Evolutionary conservation across 140 eudicot species (phyloP).

Genomic region (Senecio squalidus): DNA sequence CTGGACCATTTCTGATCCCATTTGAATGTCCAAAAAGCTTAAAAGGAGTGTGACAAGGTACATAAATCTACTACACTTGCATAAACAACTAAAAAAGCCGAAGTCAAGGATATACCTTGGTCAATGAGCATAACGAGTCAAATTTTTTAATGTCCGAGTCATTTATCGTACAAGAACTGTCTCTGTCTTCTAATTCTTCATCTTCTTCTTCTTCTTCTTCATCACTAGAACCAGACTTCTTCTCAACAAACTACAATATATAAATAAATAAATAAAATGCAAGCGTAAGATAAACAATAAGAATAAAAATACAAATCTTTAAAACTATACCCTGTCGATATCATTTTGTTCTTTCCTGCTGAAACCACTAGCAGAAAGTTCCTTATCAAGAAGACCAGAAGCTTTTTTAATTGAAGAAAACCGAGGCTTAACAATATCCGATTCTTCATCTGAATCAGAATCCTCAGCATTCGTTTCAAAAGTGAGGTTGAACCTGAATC

Average conservation of each 20-base stretch:
- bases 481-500: conserved; percentile 59
- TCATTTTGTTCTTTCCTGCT: conserved; percentile 74
- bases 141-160: conserved; percentile 38
- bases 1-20: no score
- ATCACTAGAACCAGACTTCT: conserved; percentile 34
- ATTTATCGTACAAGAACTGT: conserved; percentile 10
- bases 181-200: no score
- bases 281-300: no score
- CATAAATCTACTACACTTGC: no score
- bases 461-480: conserved; percentile 52
- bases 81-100: not conserved
- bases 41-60: no score
- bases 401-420: conserved; percentile 68
- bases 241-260: conserved; percentile 49
- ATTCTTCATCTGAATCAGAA: conserved; percentile 44
- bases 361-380: conserved; percentile 96
- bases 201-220: conserved; percentile 38
- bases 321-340: conserved; percentile 78
- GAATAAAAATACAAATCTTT: no score
- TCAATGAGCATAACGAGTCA: conserved; percentile 47
- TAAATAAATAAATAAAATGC: not conserved
- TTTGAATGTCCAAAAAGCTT: no score
- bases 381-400: conserved; percentile 71
- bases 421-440: conserved; percentile 51
- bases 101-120: conserved; percentile 38